Percentiles rank a stretch among this genome's conserved stretches.
phyloP scores from a whole-genome alignment of 345 rosid genomes.

The Eucalyptus polybractea region DNA sequence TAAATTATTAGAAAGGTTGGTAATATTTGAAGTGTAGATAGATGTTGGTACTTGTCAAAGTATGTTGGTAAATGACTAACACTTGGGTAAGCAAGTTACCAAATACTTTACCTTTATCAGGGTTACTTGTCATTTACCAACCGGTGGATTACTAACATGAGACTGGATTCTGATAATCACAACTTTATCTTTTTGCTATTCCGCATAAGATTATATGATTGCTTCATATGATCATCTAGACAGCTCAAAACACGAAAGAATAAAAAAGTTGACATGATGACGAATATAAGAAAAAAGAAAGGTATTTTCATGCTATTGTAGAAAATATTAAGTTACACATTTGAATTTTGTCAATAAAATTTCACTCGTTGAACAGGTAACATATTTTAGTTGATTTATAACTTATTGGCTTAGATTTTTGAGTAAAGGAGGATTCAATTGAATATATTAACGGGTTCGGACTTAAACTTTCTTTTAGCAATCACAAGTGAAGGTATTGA shows the following conservation, averaged over 20 bases:
- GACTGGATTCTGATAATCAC: not conserved
- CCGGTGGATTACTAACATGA: not conserved
- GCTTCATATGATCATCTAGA: not conserved
- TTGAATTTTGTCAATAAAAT: too few species aligned
- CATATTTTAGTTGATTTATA: too few species aligned
- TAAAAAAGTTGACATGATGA: not conserved
- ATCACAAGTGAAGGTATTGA: too few species aligned
- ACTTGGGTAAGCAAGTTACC: not conserved
- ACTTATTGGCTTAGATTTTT: too few species aligned
- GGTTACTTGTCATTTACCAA: not conserved
- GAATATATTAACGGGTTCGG: rapidly evolving
- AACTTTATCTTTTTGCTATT: not conserved
- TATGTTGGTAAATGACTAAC: not conserved
- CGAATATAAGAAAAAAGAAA: not conserved
- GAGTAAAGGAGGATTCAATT: rapidly evolving
- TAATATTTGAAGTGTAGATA: not conserved
- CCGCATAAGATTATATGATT: not conserved
- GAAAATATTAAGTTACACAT: too few species aligned
- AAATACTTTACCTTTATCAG: not conserved
- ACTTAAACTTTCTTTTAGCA: too few species aligned
- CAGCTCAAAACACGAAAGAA: not conserved
- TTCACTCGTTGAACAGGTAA: too few species aligned
- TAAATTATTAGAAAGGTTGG: not conserved
- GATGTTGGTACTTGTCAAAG: not conserved
- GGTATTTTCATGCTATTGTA: not conserved